phyloP scores from a whole-genome alignment of 208 protist genomes.

The Herpetomonas samuelpessoai region DNA sequence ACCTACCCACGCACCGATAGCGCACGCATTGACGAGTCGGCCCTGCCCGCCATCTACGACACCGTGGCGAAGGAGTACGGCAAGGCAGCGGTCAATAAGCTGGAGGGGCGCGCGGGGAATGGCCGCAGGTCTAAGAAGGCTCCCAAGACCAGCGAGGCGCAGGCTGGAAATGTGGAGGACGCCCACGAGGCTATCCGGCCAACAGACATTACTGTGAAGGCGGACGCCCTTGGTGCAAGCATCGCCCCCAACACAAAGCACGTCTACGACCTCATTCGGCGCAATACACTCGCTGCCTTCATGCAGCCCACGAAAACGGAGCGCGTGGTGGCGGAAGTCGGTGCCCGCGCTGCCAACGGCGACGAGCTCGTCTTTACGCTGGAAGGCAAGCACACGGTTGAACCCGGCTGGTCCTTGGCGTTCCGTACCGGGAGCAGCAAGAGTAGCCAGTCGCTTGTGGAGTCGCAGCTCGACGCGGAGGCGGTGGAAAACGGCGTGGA shows the following conservation, averaged over 20 bases:
- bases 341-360: conserved; percentile 43
- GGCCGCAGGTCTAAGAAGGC: conserved; percentile 91
- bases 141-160: conserved; percentile 30
- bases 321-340: conserved; percentile 46
- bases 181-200: conserved; percentile 91
- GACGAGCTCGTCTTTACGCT: conserved; percentile 53
- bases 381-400: conserved; percentile 67
- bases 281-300: conserved; percentile 78
- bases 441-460: conserved; percentile 8
- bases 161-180: conserved; percentile 78
- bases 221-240: conserved; percentile 41
- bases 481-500: conserved; percentile 51
- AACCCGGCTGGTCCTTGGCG: conserved; percentile 75
- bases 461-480: conserved; percentile 43
- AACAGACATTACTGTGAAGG: conserved; percentile 73
- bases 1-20: conserved; percentile 91
- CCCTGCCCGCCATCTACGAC: conserved; percentile 98
- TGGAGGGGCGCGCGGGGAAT: conserved; percentile 25
- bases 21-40: conserved; percentile 85
- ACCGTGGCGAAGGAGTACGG: conserved; percentile 98
- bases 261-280: conserved; percentile 82
- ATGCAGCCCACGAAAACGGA: conserved; percentile 82
- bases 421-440: conserved; percentile 37
- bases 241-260: conserved; percentile 51
- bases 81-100: conserved; percentile 91